Base-by-base conservation (phyloP, 108 stramenopile species). In the Conticribra weissflogii region DNA sequence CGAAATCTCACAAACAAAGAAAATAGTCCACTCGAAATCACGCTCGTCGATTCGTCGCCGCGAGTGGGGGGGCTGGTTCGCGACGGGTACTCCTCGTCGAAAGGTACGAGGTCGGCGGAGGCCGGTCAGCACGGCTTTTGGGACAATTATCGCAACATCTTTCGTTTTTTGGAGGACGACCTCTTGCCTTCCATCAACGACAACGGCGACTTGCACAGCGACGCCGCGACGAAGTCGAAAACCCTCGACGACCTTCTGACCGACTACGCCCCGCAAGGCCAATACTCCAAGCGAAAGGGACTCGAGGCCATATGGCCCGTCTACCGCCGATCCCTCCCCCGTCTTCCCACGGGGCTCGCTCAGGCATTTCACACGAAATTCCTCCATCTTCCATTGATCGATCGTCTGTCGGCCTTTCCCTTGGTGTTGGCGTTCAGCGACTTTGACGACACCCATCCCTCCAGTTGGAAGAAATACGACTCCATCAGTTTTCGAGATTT, bases 101-200 rank as follows among this genome's bases (percentile, higher is more conserved):
- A 56, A 18, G 85, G 83, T 14, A 68, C 76, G 0, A 34, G 65
- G 34, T 31, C 50, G 0, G 87, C 84, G 2, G 90, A 92, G 61
- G 90, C 90, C 1, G 90, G 90, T 17, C 90, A 90, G 66, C 93
- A 94, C 66, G 93, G 90, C 18, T 92, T 90, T 63, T 92, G 90
- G 89, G 82, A 91, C 55, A 82, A 90, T 29, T 91, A 91, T 54
- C 59, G 64, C 59, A 94, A 90, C 64, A 91, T 91, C 24, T 94
- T 86, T 61, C 23, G 24, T 14, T 68, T 94, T 4, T 54, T 91
- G 25, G 54, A 88, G 3, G 64, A 77, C 18, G 12, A 72, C 0
- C 44, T 82, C 9, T 31, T 18, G 0, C 46, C 58, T 51, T 25
- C n/a, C n/a, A n/a, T n/a, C n/a, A n/a, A n/a, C n/a, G n/a, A n/a